A percentile compares a stretch with the other conserved stretches of the same genome.
These are phyloP conservation scores for Saturnispora zaruensis DNA, from an alignment of 805 yeast species.

Conservation along the genomic window DNA sequence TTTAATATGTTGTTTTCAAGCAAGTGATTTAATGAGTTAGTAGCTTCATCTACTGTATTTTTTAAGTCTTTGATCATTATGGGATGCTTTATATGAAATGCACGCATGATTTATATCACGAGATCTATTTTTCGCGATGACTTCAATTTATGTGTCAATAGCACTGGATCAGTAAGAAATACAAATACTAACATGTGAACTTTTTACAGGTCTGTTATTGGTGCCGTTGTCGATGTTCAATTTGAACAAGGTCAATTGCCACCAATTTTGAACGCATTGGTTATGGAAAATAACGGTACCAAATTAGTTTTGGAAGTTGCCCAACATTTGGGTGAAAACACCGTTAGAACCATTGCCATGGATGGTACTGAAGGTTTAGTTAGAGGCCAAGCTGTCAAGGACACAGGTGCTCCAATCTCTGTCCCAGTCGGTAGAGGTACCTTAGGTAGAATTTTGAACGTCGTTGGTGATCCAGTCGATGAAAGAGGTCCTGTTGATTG, in stretches of 20 bases:
- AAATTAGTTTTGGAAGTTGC: constrained; percentile 94
- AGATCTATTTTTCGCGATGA: too few relatives aligned
- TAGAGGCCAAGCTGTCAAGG: constrained; percentile 86
- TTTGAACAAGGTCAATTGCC: constrained; percentile 97
- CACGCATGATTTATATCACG: too few relatives aligned
- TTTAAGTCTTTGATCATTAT: too few relatives aligned
- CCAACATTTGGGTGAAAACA: constrained; percentile 99
- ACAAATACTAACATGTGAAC: constrained; percentile 18
- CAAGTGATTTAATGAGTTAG: too few relatives aligned
- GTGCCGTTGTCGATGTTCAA: constrained; percentile 99
- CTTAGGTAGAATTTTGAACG: constrained; percentile 97
- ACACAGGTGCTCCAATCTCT: constrained; percentile 98
- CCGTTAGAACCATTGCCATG: constrained; percentile 99
- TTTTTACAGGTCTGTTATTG: constrained; percentile 76
- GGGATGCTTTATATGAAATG: too few relatives aligned
- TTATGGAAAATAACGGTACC: constrained; percentile 62
- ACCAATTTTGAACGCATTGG: constrained; percentile 94
- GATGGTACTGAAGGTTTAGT: constrained; percentile 99
- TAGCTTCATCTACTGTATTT: too few relatives aligned
- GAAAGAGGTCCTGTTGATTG: constrained; percentile 98
- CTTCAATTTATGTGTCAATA: too few relatives aligned
- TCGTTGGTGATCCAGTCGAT: constrained; percentile 98
- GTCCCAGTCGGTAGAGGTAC: constrained; percentile 99
- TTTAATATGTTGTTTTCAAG: too few relatives aligned
- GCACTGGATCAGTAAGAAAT: too few relatives aligned